phyloP scores from a whole-genome alignment of 2,329 filamentous ascomycete species.

The Macrophomina tecta region DNA sequence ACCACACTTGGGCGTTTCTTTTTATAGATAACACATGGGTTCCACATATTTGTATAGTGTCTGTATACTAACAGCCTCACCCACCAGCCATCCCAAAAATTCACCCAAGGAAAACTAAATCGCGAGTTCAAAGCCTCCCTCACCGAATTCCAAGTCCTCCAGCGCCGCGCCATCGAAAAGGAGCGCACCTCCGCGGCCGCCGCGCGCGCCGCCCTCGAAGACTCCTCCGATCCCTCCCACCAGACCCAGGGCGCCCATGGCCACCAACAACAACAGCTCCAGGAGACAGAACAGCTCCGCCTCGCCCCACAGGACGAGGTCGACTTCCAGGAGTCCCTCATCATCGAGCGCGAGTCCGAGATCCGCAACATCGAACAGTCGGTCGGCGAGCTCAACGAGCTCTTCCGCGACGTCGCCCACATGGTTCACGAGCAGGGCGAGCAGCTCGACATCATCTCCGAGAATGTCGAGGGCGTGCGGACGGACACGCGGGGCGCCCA shows the following conservation, averaged over 20 bases:
- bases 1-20: not conserved
- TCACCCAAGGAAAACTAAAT: conserved; percentile 92
- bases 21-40: conserved; percentile 28
- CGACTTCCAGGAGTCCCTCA: conserved; percentile 94
- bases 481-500: conserved; percentile 86
- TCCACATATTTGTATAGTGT: not conserved
- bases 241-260: conserved; percentile 56
- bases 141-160: conserved; percentile 90
- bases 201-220: conserved; percentile 78
- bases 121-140: conserved; percentile 90
- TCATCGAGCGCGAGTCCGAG: conserved; percentile 94
- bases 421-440: conserved; percentile 95
- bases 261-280: conserved; percentile 47
- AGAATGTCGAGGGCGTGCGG: conserved; percentile 84
- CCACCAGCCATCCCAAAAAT: conserved; percentile 85
- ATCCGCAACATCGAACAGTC: conserved; percentile 98
- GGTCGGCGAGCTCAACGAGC: conserved; percentile 91
- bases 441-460: conserved; percentile 82
- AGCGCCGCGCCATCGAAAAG: conserved; percentile 88
- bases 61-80: not conserved
- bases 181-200: conserved; percentile 85
- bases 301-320: conserved; percentile 92
- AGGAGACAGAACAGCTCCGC: conserved; percentile 72
- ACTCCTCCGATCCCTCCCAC: conserved; percentile 42
- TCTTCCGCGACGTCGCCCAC: conserved; percentile 97